phyloP scores from a whole-genome alignment of 2,329 filamentous ascomycete species.

The Beauveria brongniartii region DNA sequence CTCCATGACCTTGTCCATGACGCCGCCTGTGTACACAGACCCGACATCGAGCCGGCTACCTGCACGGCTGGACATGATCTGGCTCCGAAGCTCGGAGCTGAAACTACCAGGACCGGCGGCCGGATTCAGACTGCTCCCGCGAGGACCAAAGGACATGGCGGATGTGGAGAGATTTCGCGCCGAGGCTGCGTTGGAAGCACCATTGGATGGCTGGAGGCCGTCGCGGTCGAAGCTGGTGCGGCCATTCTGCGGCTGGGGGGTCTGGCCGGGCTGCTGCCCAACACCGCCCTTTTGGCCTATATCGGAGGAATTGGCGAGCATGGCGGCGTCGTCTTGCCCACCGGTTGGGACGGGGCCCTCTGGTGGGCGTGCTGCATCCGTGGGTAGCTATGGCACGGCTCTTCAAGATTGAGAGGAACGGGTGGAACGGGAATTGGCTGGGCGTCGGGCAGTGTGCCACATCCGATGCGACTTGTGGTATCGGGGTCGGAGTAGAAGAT shows the following conservation, averaged over 20 bases:
- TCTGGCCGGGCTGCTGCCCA: slow-evolving; percentile 25
- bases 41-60: slow-evolving; percentile 29
- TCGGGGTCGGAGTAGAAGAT: neutral
- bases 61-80: slow-evolving; percentile 44
- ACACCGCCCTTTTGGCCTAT: slow-evolving; percentile 11
- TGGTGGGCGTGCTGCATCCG: slow-evolving; percentile 28
- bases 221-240: slow-evolving; percentile 48
- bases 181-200: slow-evolving; percentile 20
- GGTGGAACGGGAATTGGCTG: slow-evolving; percentile 12
- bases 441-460: slow-evolving; percentile 6
- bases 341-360: slow-evolving; percentile 32
- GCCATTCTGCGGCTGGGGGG: slow-evolving; percentile 25
- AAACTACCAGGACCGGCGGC: slow-evolving; percentile 75
- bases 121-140: slow-evolving; percentile 62
- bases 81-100: slow-evolving; percentile 74
- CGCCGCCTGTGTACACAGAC: slow-evolving; percentile 28
- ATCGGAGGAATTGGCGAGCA: slow-evolving; percentile 25
- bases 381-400: slow-evolving; percentile 12
- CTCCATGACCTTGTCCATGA: slow-evolving; percentile 54
- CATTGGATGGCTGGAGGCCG: slow-evolving; percentile 44
- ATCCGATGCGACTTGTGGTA: neutral
- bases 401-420: slow-evolving; percentile 11
- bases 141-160: slow-evolving; percentile 54
- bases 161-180: slow-evolving; percentile 43
- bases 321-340: slow-evolving; percentile 26